A percentile compares a stretch with the other conserved stretches of the same genome.
These are phyloP conservation scores for Candida succiphila DNA, from an alignment of 805 yeast species.

Conservation along the genomic window DNA sequence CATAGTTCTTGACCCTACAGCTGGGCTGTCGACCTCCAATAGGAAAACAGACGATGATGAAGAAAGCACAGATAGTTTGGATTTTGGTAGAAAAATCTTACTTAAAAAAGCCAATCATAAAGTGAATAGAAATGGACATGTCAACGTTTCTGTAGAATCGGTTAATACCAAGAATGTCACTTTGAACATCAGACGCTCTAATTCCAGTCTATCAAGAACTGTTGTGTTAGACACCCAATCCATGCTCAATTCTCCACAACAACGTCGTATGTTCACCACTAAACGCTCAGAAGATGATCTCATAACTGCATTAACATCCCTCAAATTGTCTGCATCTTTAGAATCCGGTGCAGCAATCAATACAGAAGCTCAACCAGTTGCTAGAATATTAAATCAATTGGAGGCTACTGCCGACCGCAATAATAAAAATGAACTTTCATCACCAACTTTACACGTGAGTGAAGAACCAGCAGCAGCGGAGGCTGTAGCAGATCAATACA, in stretches of 20 bases:
- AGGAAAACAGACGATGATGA: constrained; percentile 6
- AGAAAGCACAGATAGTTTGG: background rate
- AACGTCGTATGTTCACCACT: constrained; percentile 4
- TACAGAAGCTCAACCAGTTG: background rate
- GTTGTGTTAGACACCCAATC: constrained; percentile 10
- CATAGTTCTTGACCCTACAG: constrained; percentile 17
- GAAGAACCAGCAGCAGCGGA: too few species aligned
- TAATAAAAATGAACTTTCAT: background rate
- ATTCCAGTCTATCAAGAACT: constrained; percentile 17
- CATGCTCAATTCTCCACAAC: background rate
- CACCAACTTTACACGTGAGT: background rate
- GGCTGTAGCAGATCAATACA: too few species aligned
- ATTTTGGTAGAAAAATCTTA: constrained; percentile 9
- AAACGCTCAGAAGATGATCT: background rate
- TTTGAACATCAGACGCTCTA: constrained; percentile 19
- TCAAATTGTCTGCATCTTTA: background rate
- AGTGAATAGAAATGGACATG: constrained; percentile 20
- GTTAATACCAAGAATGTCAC: constrained; percentile 11
- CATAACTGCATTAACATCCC: background rate
- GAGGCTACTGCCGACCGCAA: too few species aligned
- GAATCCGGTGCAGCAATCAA: background rate
- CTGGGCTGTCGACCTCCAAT: constrained; percentile 5
- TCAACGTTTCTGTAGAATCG: constrained; percentile 16
- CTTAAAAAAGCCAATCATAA: constrained; percentile 14
- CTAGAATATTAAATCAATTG: background rate